phyloP scores from a whole-genome alignment of 2,329 filamentous ascomycete species.

The Laburnicola sp. region DNA sequence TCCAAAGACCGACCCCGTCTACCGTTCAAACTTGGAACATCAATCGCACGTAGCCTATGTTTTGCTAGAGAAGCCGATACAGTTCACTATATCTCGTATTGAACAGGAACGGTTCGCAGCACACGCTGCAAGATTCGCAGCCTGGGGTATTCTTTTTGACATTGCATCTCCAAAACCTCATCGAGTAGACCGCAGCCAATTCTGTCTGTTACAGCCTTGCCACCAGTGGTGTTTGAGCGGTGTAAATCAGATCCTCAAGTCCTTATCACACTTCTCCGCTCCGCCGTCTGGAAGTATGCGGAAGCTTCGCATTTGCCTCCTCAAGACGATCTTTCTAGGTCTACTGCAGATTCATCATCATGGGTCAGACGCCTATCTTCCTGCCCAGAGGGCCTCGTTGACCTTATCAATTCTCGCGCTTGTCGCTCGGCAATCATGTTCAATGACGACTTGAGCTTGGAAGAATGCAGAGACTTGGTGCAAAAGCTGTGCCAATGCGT shows the following conservation, averaged over 20 bases:
- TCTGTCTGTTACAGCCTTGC: conserved; percentile 63
- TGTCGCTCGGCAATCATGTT: conserved; percentile 86
- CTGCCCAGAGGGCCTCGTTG: conserved; percentile 75
- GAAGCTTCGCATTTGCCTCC: conserved; percentile 16
- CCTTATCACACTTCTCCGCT: conserved; percentile 72
- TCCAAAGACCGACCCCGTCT: conserved; percentile 18
- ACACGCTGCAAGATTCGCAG: conserved; percentile 61
- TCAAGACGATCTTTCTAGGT: background rate
- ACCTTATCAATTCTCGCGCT: conserved; percentile 74
- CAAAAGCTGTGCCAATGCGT: conserved; percentile 61
- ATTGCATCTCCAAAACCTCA: conserved; percentile 29
- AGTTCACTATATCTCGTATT: conserved; percentile 64
- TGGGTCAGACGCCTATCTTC: conserved; percentile 68
- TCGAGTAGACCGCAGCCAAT: conserved; percentile 13
- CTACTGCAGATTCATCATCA: conserved; percentile 5
- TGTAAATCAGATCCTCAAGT: conserved; percentile 73
- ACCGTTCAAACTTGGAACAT: conserved; percentile 39
- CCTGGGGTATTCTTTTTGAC: conserved; percentile 76
- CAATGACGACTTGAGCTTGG: conserved; percentile 66
- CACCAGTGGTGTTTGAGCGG: conserved; percentile 72
- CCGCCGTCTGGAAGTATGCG: conserved; percentile 68
- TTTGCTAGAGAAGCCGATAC: conserved; percentile 56
- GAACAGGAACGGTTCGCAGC: conserved; percentile 64
- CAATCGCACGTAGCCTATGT: conserved; percentile 34
- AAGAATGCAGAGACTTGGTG: conserved; percentile 64